Conservation (phyloP, 257 asterid genomes). For the Coffea eugenioides region DNA sequence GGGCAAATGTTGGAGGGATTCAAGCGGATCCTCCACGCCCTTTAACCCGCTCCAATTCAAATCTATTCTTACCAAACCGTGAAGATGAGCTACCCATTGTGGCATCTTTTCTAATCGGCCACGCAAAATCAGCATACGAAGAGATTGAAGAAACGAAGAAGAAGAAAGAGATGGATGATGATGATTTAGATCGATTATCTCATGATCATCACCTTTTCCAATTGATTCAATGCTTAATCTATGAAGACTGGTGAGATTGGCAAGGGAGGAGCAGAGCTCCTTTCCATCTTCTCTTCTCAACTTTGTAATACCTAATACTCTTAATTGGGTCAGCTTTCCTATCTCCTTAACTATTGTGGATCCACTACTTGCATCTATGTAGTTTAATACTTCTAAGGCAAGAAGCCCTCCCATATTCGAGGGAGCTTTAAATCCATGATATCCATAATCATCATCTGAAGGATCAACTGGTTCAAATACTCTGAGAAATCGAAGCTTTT, state of each 20-base stretch:
- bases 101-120: slow-evolving; percentile 16
- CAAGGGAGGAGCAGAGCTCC: slow-evolving; percentile 32
- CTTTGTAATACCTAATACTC: slow-evolving; percentile 20
- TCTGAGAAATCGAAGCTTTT: slow-evolving; percentile 13
- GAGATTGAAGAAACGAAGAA: too few relatives aligned
- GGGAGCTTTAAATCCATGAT: slow-evolving; percentile 11
- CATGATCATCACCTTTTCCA: slow-evolving; percentile 2
- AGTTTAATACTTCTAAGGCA: neutral
- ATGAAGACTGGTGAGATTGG: slow-evolving; percentile 19
- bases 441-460: neutral
- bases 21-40: neutral
- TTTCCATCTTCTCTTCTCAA: slow-evolving; percentile 31
- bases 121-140: neutral
- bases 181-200: slow-evolving; percentile 15
- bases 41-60: neutral
- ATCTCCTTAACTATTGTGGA: slow-evolving; percentile 18
- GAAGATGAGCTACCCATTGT: slow-evolving; percentile 11
- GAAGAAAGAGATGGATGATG: too few relatives aligned
- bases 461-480: neutral
- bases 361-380: slow-evolving; percentile 11
- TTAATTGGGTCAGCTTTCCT: slow-evolving; percentile 27
- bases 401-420: slow-evolving; percentile 11
- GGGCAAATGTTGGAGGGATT: neutral
- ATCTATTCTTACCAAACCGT: neutral
- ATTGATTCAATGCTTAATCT: neutral